phyloP scores from a whole-genome alignment of 352 stramenopile genomes.

The Hyphochytrium catenoides region DNA sequence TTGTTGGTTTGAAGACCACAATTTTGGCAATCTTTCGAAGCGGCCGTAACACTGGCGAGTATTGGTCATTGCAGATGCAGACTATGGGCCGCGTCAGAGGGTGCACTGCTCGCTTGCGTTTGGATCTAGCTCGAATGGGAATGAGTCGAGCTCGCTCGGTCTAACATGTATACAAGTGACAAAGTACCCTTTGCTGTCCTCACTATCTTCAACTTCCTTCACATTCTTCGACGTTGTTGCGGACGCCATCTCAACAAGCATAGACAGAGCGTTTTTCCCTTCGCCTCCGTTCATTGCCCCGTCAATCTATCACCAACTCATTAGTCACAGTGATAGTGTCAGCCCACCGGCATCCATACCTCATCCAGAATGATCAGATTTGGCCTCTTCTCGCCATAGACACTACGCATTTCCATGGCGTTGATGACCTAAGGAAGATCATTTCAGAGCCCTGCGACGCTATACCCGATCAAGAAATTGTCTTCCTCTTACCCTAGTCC shows the following conservation, averaged over 20 bases:
- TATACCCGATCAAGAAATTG: neutral
- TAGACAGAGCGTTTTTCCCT: slow-evolving; percentile 52
- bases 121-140: no score
- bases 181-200: no score
- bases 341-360: no score
- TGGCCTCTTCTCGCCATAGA: slow-evolving; percentile 57
- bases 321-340: no score
- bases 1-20: slow-evolving; percentile 67
- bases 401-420: slow-evolving; percentile 73
- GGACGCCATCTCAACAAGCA: slow-evolving; percentile 65
- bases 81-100: slow-evolving; percentile 79
- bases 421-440: slow-evolving; percentile 49
- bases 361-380: slow-evolving; percentile 97
- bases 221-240: slow-evolving; percentile 17
- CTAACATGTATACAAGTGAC: no score
- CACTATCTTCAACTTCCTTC: no score
- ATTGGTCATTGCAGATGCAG: slow-evolving; percentile 97
- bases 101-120: slow-evolving; percentile 19
- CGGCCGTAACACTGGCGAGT: slow-evolving; percentile 76
- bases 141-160: no score
- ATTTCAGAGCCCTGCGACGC: no score
- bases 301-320: no score
- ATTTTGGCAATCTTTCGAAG: slow-evolving; percentile 76
- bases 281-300: slow-evolving; percentile 71
- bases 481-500: slow-evolving; percentile 41